A percentile compares a stretch with the other conserved stretches of the same genome.
phyloP scores from a whole-genome alignment of 495 filamentous ascomycete species.

The Lasiosphaeria ovina region DNA sequence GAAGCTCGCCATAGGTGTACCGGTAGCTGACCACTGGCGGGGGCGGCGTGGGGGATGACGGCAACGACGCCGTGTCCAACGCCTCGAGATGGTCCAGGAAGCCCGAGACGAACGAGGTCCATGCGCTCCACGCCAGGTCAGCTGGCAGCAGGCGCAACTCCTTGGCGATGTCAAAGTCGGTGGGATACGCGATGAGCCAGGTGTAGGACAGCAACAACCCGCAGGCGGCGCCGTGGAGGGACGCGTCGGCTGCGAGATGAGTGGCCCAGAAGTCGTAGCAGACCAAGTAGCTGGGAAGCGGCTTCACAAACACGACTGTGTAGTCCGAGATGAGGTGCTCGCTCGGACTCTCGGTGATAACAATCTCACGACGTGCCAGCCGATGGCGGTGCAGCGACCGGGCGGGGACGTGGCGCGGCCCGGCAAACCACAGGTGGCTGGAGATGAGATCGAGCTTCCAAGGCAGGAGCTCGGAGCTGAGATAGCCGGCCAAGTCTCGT shows the following conservation, averaged over 20 bases:
- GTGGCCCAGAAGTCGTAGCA: slow-evolving; percentile 3
- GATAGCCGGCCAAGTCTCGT: background rate
- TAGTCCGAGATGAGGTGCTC: slow-evolving; percentile 12
- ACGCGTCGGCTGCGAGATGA: background rate
- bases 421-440: slow-evolving; percentile 3
- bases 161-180: slow-evolving; percentile 8
- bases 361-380: background rate
- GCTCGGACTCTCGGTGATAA: slow-evolving; percentile 11
- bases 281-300: slow-evolving; percentile 6
- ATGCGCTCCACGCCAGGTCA: slow-evolving; percentile 1
- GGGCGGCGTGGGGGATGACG: background rate
- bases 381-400: slow-evolving; percentile 9
- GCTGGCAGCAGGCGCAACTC: slow-evolving; percentile 7
- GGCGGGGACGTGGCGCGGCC: background rate
- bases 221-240: background rate
- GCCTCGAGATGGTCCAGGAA: slow-evolving; percentile 7
- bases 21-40: background rate
- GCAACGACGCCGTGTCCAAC: too few species aligned
- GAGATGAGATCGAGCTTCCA: background rate
- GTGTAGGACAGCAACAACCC: slow-evolving; percentile 9
- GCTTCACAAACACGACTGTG: slow-evolving; percentile 10
- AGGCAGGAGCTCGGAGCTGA: slow-evolving; percentile 1
- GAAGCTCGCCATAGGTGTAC: slow-evolving; percentile 14
- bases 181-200: slow-evolving; percentile 3
- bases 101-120: background rate